These are phyloP conservation scores for Hypoxylon sp. DNA, from an alignment of 2,329 filamentous ascomycete species.

Conservation along the genomic window DNA sequence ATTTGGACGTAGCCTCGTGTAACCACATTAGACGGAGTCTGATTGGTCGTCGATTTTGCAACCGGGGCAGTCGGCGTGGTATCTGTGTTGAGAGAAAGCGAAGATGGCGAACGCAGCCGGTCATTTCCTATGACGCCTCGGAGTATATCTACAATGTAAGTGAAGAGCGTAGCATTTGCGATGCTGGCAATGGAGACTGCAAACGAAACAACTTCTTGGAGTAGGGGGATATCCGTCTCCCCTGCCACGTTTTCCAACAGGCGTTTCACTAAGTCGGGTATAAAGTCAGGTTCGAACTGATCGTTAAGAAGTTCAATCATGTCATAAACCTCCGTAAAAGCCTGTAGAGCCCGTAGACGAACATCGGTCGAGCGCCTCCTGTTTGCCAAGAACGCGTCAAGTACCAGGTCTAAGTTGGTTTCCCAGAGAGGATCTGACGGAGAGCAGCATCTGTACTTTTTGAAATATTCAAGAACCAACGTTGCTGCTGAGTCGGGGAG, in stretches of 20 bases:
- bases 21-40: constrained; percentile 75
- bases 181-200: constrained; percentile 70
- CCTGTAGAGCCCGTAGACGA: constrained; percentile 68
- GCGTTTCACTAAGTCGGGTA: constrained; percentile 66
- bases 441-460: constrained; percentile 74
- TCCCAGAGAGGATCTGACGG: constrained; percentile 76
- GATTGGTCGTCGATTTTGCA: constrained; percentile 40
- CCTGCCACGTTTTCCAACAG: constrained; percentile 68
- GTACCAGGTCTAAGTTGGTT: constrained; percentile 66
- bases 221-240: constrained; percentile 71
- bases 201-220: constrained; percentile 71
- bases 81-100: constrained; percentile 39
- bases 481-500: constrained; percentile 71
- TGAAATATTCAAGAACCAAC: constrained; percentile 72
- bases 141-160: constrained; percentile 63
- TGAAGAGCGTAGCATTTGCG: constrained; percentile 66
- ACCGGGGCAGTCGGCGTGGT: constrained; percentile 41
- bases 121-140: constrained; percentile 60
- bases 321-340: constrained; percentile 67
- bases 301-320: constrained; percentile 67
- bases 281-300: constrained; percentile 64
- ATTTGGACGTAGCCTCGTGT: constrained; percentile 76
- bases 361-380: constrained; percentile 67
- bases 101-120: constrained; percentile 52
- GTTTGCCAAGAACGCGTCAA: constrained; percentile 71